Conservation (phyloP, 2,329 filamentous ascomycete species). For the Penicillium sp. region DNA sequence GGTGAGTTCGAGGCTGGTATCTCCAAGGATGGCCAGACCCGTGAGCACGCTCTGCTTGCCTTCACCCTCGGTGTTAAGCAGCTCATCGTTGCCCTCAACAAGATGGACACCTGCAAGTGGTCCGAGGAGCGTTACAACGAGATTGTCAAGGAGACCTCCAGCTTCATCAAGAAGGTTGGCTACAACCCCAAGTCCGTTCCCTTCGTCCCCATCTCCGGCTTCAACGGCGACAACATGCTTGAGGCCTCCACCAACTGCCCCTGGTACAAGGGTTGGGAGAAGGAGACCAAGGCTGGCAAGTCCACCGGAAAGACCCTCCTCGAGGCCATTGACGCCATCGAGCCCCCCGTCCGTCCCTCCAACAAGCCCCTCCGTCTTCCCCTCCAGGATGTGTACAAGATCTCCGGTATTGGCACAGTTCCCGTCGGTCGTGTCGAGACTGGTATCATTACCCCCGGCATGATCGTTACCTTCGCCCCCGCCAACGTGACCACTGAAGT, state of each 20-base stretch:
- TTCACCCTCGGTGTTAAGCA: slow-evolving; percentile 99
- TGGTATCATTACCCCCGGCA: slow-evolving; percentile 82
- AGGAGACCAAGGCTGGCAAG: slow-evolving; percentile 92
- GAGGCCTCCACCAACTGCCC: slow-evolving; percentile 84
- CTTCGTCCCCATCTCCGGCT: slow-evolving; percentile 99
- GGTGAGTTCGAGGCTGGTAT: slow-evolving; percentile 99
- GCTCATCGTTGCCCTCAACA: slow-evolving; percentile 99
- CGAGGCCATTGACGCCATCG: slow-evolving; percentile 96
- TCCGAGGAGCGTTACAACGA: slow-evolving; percentile 93
- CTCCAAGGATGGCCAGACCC: slow-evolving; percentile 99
- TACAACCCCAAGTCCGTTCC: slow-evolving; percentile 99
- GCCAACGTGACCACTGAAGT: slow-evolving; percentile 99
- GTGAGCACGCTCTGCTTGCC: slow-evolving; percentile 99
- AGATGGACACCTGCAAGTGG: slow-evolving; percentile 99
- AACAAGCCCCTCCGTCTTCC: slow-evolving; percentile 99
- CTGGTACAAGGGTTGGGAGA: slow-evolving; percentile 99
- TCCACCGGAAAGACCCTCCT: slow-evolving; percentile 93
- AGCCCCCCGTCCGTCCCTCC: slow-evolving; percentile 85
- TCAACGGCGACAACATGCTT: slow-evolving; percentile 99
- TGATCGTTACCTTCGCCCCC: slow-evolving; percentile 94
- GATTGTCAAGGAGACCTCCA: slow-evolving; percentile 99
- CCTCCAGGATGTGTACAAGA: slow-evolving; percentile 99
- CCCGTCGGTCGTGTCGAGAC: slow-evolving; percentile 99
- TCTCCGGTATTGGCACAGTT: slow-evolving; percentile 99
- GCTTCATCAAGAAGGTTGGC: slow-evolving; percentile 99